Evolutionary conservation across 148 eudicot species (phyloP).

Genomic region (Rhododendron williamsianum): DNA sequence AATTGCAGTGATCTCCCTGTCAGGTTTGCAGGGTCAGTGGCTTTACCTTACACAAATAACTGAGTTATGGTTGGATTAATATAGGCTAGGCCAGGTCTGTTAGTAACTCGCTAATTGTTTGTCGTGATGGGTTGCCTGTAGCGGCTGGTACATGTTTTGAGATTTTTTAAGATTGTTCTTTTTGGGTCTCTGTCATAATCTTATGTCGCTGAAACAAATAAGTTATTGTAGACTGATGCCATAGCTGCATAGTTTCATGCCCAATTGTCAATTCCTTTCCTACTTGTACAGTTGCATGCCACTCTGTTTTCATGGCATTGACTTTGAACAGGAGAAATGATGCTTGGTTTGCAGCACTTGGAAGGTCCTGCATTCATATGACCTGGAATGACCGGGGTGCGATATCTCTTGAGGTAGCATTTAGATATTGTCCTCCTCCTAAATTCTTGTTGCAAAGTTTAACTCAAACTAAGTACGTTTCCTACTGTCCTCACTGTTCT

Average conservation of each 20-base stretch:
- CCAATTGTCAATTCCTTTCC: background rate
- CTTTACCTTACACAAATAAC: background rate
- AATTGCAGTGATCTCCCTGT: background rate
- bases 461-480: background rate
- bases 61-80: background rate
- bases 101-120: background rate
- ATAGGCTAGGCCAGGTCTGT: background rate
- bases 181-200: background rate
- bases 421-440: background rate
- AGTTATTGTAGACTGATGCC: background rate
- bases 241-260: background rate
- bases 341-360: slow-evolving; percentile 86
- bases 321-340: slow-evolving; percentile 63
- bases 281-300: slow-evolving; percentile 5
- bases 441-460: background rate
- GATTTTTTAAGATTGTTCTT: background rate
- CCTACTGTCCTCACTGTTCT: background rate
- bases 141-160: background rate
- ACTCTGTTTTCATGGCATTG: slow-evolving; percentile 12
- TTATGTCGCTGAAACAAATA: background rate
- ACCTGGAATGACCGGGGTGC: slow-evolving; percentile 97
- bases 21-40: background rate
- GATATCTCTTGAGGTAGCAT: slow-evolving; percentile 80
- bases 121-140: background rate
- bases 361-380: slow-evolving; percentile 88